Evolutionary conservation across 345 rosid species (phyloP), one percentile per base, ranked within the genome.

Genomic region (Eucalyptus dawsonii): DNA sequence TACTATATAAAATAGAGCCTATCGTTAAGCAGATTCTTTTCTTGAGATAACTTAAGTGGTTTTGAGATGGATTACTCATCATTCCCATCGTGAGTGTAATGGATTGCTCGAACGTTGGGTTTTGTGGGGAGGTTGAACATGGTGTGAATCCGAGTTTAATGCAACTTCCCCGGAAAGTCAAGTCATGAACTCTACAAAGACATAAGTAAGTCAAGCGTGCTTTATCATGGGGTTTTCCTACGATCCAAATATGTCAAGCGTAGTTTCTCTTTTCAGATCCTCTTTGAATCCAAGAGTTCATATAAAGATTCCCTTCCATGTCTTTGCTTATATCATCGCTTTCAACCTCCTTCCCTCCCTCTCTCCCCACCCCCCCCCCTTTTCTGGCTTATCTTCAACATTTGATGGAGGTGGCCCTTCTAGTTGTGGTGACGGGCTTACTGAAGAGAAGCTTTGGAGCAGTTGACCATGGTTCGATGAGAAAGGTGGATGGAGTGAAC

Each of bases 401-500:
- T 50, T 15, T 31, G 87, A 81, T 29, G 76, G 65, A 72, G 13
- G 50, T 86, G 58, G 88, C 37, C 19, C n/a, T 89, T 58, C 40
- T 93, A 88, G 67, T 88, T 86, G 54, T 91, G 67, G 87, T 86
- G 14, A 19, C 89, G 53, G 93, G 88, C 40, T 83, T 90, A 76
- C 80, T 87, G 6, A 40, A 50, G 15, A 88, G 47, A 31, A 89
- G 90, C 60, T 95, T 90, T 34, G 16, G 91, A 76, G 94, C 92
- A 56, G 34, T 94, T 87, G 85, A 95, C 13, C 8, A 13, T 47
- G 51, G 25, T 1, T 58, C 87, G 29, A n/a, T 89, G 93, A 89
- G 29, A 29, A 91, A 60, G 29, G 92, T 95, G 11, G 89, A 81
- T 24, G 44, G 10, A 37, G 88, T 92, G 25, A 95, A 97, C 89